Base-by-base conservation (phyloP, 1,139 yeast species). In the Pichia sp. region DNA sequence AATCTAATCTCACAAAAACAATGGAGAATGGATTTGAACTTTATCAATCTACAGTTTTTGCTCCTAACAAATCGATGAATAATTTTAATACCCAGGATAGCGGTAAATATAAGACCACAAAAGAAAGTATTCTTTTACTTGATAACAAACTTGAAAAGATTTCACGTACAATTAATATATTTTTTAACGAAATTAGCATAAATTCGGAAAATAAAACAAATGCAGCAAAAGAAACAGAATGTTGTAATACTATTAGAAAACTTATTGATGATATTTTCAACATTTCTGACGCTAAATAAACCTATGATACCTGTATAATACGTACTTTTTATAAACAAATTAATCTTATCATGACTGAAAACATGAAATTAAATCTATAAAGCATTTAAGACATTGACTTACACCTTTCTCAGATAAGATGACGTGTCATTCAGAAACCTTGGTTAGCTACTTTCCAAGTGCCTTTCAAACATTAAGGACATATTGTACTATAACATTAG, bases 121-220 rank as follows among this genome's bases (percentile, higher is more conserved):
- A n/a, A n/a, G n/a, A n/a, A n/a, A n/a, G n/a, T n/a, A n/a, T n/a
- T n/a, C n/a, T n/a, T n/a, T n/a, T n/a, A n/a, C n/a, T 30, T 20
- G 59, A 55, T 35, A 23, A 41, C 4, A 38, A 35, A 5, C 34
- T 48, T 33, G 49, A 41, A 24, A 28, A 41, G 23, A 48, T 48
- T 24, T 36, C 48, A 3, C 23, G 22, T 5, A 34, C 35, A 4
- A 37, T 50, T 13, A 45, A 48, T 14, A 29, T 33, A 1, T 50
- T 50, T 37, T 40, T 46, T 18, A 25, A 13, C 20, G 48, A 45
- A 13, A 26, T 45, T 2, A 38, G 33, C 20, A 18, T 25, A 6
- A 25, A 32, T 10, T 10, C 13, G 1, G 33, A 28, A 4, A 16
- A 23, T 14, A 23, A 41, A 23, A 38, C 25, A 9, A 33, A 19